Percentiles rank a stretch among this genome's conserved stretches.
phyloP scores from a whole-genome alignment of 257 asterid genomes.

The Henckelia pumila region DNA sequence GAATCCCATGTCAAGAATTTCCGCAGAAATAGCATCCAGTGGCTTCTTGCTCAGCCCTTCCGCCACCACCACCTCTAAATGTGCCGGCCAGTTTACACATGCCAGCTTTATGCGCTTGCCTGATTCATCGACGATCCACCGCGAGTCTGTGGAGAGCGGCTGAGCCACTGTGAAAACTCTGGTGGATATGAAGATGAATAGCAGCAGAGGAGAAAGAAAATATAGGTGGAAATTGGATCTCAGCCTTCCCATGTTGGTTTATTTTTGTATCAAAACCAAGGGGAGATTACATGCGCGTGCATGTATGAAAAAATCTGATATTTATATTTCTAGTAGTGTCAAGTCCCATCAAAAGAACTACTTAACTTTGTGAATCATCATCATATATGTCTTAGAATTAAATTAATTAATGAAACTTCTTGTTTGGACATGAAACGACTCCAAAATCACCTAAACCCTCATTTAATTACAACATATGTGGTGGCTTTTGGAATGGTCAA shows the following conservation, averaged over 20 bases:
- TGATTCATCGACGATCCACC: constrained; percentile 76
- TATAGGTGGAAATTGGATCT: constrained; percentile 16
- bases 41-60: constrained; percentile 88
- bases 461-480: too few species aligned
- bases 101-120: constrained; percentile 79
- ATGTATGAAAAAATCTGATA: background rate
- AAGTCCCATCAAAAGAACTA: too few species aligned
- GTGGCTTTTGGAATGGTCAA: too few species aligned
- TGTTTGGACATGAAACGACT: too few species aligned
- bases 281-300: too few species aligned
- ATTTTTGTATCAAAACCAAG: constrained; percentile 12
- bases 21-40: constrained; percentile 56
- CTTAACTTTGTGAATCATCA: too few species aligned
- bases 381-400: too few species aligned
- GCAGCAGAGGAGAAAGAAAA: constrained; percentile 4
- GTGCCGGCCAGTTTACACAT: constrained; percentile 92
- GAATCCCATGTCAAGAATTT: constrained; percentile 58
- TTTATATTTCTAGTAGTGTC: background rate
- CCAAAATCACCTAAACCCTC: background rate
- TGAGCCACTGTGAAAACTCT: constrained; percentile 28
- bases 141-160: constrained; percentile 62
- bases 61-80: constrained; percentile 81
- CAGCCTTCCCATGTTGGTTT: constrained; percentile 27
- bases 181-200: background rate
- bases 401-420: too few species aligned